Base-by-base conservation (phyloP, 2,329 filamentous ascomycete genomes). In the Fusarium marasasianum region DNA sequence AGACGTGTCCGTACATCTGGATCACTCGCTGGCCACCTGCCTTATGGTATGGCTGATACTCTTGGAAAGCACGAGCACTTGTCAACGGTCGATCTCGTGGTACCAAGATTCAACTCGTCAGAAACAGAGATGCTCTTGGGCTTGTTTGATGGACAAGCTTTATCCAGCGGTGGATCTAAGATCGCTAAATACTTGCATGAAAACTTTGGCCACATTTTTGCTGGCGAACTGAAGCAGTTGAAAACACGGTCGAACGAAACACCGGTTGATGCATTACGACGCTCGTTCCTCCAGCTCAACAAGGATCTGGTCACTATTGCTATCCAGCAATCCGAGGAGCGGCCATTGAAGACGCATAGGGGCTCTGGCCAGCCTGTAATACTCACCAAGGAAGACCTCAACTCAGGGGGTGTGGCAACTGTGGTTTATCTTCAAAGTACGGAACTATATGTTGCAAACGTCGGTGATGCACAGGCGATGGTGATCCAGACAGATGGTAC, bases 11-110 rank as follows among this genome's bases (percentile, higher is more conserved):
- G 96, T 79, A 98, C 96, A n/a, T 97, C 96, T 35, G 95, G 95
- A n/a, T 98, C 96, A 2, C 85, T 96, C 63, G 95, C 97, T 26
- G 96, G 96, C 5, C 92, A 94, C 38, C 89, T 99, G 82, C 92
- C 94, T 3, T 99, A 99, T 79, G 96, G 96, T 70, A 98, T 99
- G 95, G 96, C 96, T 13, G 96, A 99, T 83, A 97, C 94, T 20
- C 86, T 99, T 20, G 96, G 96, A 44, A 93, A 91, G 79, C 95
- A 96, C 77, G 96, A 99, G 82, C 96, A 99, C 81, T 85, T 99
- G 58, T 98, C 96, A 10, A 98, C 95, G 6, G 92, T 98, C 67
- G 96, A 99, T 81, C 92, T 99, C 84, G 94, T 99, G 26, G 94
- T 98, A 37, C 96, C 96, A 17, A 91, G 94, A 51, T 96, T 98